Evolutionary conservation across 2,329 filamentous ascomycete species (phyloP), one percentile per base, ranked within the genome.

Genomic region (Hortaea werneckii): DNA sequence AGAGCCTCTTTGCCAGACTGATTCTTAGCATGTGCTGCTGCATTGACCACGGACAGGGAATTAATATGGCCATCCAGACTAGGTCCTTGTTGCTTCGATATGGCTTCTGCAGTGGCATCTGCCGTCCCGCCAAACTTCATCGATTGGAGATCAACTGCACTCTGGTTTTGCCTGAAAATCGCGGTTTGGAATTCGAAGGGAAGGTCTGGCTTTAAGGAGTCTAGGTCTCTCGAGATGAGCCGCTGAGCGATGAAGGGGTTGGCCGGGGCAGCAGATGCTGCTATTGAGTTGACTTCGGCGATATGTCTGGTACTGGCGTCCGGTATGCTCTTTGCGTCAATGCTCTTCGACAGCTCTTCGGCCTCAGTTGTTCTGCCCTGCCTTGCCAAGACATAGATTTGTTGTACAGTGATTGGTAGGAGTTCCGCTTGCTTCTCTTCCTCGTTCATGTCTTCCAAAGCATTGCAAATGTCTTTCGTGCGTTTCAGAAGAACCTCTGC

Each of bases 361-460:
- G 85, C 85, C 54, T 88, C 82, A 27, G 79, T 74, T 11, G 71
- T 58, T 56, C 82, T 82, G 12, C 83, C 85, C 50, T 85, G 63
- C 52, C 76, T 79, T 2, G 77, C 75, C 47, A 85, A 73, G 1
- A 87, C 82, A 56, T 83, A 89, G 27, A 84, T 76, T 58, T 87
- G 82, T 64, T 92, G 87, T 26, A 86, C 76, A 29, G 81, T 72
- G 47, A 94, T 88, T 7, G 86, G 83, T 29, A 85, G 69, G 52
- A 88, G 67, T 65, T 94, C 86, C 0, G 77, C 74, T 61, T 77
- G 74, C 68, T 85, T 88, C 54, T 92, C 86, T 43, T 83, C 81
- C 5, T 85, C 79, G 12, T 71, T 75, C 48, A 90, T 67, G 48
- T 90, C 85, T 42, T 88, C 83, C 9, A 83, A 75, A 4, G 77